These are phyloP conservation scores for Vaccinium corymbosum DNA, from an alignment of 148 eudicot species.

Conservation along the genomic window DNA sequence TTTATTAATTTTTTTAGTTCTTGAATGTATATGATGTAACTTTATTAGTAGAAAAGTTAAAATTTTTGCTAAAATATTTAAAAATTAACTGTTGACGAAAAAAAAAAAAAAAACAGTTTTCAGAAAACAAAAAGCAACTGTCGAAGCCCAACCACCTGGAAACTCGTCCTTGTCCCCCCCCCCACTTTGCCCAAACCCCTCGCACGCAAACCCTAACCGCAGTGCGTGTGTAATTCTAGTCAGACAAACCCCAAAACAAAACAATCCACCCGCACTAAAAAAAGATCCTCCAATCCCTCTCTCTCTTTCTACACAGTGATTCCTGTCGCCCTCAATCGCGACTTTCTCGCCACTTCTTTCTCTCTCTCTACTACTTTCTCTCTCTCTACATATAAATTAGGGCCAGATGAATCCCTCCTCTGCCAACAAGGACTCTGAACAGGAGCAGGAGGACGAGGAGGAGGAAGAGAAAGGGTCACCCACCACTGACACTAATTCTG, in stretches of 20 bases:
- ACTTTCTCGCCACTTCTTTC: conserved; percentile 56
- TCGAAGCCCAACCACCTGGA: background rate
- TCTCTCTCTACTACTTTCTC: conserved; percentile 23
- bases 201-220: background rate
- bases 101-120: background rate
- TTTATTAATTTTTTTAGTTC: too few species aligned
- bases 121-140: background rate
- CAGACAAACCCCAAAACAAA: background rate
- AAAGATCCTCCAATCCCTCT: background rate
- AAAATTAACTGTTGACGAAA: too few species aligned
- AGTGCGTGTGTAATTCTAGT: background rate
- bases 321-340: conserved; percentile 91
- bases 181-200: background rate
- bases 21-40: too few species aligned
- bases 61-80: too few species aligned
- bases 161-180: conserved; percentile 4
- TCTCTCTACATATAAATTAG: conserved; percentile 43
- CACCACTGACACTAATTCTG: conserved; percentile 4
- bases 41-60: too few species aligned
- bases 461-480: conserved; percentile 23
- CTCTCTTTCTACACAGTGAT: conserved; percentile 38
- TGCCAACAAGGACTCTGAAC: conserved; percentile 13
- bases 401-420: conserved; percentile 61
- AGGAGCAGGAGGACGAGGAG: background rate
- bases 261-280: background rate